Evolutionary conservation across 2,329 filamentous ascomycete genomes (phyloP), one percentile per base, ranked within the genome.

Genomic region (Aspergillus tubingensis): DNA sequence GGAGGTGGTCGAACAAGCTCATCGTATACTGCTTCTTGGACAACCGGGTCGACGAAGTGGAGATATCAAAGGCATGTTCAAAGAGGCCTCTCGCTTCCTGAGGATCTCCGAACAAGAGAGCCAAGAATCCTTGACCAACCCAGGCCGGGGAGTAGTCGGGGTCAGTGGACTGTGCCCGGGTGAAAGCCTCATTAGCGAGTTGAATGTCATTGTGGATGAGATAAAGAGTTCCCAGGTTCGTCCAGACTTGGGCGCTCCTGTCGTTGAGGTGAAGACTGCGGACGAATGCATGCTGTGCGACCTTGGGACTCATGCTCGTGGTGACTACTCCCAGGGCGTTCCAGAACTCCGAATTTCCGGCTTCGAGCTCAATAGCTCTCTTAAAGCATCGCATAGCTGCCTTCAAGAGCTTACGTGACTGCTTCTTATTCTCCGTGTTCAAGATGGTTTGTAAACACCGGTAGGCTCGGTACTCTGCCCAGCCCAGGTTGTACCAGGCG

Each of bases 401-500:
- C 74, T 90, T 93, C 50, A 95, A 81, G 67, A 92, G 92, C 17
- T 66, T 83, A 84, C 70, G 86, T 84, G 17, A 68, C 64, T 83
- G 81, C 69, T 83, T 89, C 69, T 86, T 87, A 8, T 66, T 66
- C 54, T 62, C 69, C 32, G 59, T 67, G 17, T 48, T 65, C 74
- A 73, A 38, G 83, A 84, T 19, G 13, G 63, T 58, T 13, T 71
- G 69, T 49, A 91, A 80, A 70, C 87, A 91, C 10, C 82, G 79
- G 71, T 96, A 91, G 0, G 92, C 91, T 48, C 89, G 86, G 72
- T 95, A 87, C 74, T 99, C 95, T 1, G 91, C 91, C 91, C 93
- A 98, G 44, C 95, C 95, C 17, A 99, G 81, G 70, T 99, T 99
- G 77, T 96, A 99, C 84, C 94, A 95, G 0, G 93, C 91, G n/a